Base-by-base conservation (phyloP, 768 basidiomycete genomes). In the Kwoniella dendrophila region DNA sequence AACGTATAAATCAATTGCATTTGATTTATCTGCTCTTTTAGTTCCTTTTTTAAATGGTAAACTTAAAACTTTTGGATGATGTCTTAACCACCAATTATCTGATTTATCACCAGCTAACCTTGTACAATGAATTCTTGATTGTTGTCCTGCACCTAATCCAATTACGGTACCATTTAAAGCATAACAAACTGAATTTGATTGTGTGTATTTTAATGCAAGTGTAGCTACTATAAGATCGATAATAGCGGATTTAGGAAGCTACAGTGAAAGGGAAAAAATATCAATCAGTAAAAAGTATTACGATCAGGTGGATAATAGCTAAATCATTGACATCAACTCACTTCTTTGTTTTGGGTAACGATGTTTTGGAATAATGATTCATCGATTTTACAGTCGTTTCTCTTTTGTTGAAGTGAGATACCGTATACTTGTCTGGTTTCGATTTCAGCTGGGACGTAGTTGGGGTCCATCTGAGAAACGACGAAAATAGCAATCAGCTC, bases 1-100 rank as follows among this genome's bases (percentile, higher is more conserved):
- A 56, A 98, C 96, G 78, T 90, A 98, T 27, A 98, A 84, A 77
- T 98, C 95, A 71, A 97, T 97, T 36, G 93, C 96, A 80, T 98
- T 98, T 32, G 95, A 92, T 80, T 96, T 97, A 72, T 99, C 96
- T 1, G 96, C 92, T 53, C 96, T 88, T 84, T 98, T 98, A 69
- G 91, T 88, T 43, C 94, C 94, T 76, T 93, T 92, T 78, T 95
- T 97, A 86, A 97, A 99, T 1, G 95, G 90, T 24, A 99, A 86
- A 3, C 84, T 83, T 64, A 97, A 88, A 44, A 96, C 95, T 47
- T 90, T 88, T 1, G 94, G 88, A 81, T 98, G 93, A 82, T 98
- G 93, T 12, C 96, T 88, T 57, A 98, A 84, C 95, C 96, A 98
- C 96, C 96, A 99, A 67, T 92, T 84, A 81, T 99, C 96, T n/a